Percentiles rank a stretch among this genome's conserved stretches.
Evolutionary conservation across 129 eudicot genomes (phyloP).

Genomic region (Pulicaria dysenterica): DNA sequence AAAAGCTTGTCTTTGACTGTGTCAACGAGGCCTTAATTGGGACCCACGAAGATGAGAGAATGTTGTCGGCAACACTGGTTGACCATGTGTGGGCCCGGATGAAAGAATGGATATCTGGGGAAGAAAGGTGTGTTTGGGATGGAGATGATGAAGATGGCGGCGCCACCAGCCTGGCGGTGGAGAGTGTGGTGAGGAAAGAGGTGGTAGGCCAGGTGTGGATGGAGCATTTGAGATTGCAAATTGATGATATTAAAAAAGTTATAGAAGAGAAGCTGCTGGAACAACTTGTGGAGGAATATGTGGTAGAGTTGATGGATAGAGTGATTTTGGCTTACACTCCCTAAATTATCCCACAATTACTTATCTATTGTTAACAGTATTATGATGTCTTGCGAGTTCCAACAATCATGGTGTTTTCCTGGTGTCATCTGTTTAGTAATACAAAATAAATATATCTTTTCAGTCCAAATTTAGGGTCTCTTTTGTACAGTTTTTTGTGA

Average conservation of each 20-base stretch:
- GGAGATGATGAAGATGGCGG: constrained; percentile 35
- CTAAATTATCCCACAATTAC: constrained; percentile 27
- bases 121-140: constrained; percentile 43
- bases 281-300: constrained; percentile 70
- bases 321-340: constrained; percentile 25
- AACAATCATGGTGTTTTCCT: constrained; percentile 36
- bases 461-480: constrained; percentile 19
- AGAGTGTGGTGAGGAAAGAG: constrained; percentile 71
- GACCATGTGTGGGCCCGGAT: constrained; percentile 69
- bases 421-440: constrained; percentile 33
- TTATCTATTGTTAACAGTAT: constrained; percentile 38
- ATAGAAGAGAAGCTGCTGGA: constrained; percentile 74
- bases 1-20: constrained; percentile 80
- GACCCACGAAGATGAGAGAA: constrained; percentile 19
- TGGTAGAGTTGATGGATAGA: constrained; percentile 56
- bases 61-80: constrained; percentile 23
- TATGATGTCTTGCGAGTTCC: constrained; percentile 27
- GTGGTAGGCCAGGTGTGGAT: constrained; percentile 75
- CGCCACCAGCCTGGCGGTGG: constrained; percentile 49
- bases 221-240: constrained; percentile 52
- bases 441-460: constrained; percentile 23
- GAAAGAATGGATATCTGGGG: constrained; percentile 63
- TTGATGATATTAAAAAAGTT: constrained; percentile 56
- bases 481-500: constrained; percentile 25
- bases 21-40: constrained; percentile 59